Evolutionary conservation across 495 filamentous ascomycete species (phyloP).

Genomic region (Durotheca rogersii): DNA sequence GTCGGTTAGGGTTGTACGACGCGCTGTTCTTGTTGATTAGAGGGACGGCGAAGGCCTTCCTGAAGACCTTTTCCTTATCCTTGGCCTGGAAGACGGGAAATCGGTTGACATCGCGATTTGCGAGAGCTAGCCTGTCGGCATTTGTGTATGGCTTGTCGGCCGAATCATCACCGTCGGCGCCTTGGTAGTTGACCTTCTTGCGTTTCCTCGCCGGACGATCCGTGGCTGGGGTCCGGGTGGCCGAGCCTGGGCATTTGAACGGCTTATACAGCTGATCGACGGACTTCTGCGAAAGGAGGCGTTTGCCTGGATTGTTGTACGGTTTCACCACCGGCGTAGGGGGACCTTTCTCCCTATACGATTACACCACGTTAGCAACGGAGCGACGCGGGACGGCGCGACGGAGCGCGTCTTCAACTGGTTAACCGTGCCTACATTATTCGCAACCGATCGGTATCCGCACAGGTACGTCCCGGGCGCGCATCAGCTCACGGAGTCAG

Average conservation of each 20-base stretch:
- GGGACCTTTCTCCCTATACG: slow-evolving; percentile 24
- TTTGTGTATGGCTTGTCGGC: slow-evolving; percentile 84
- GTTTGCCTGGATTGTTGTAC: slow-evolving; percentile 35
- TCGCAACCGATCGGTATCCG: too few species aligned
- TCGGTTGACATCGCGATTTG: slow-evolving; percentile 82
- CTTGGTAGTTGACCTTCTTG: slow-evolving; percentile 85
- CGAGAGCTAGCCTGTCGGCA: slow-evolving; percentile 81
- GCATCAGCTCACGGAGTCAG: too few species aligned
- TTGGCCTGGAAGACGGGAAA: slow-evolving; percentile 89
- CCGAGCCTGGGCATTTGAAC: slow-evolving; percentile 90
- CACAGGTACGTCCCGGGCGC: too few species aligned
- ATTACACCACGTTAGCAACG: slow-evolving; percentile 7
- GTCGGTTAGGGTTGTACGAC: slow-evolving; percentile 72
- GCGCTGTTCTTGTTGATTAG: slow-evolving; percentile 75
- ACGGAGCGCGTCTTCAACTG: slow-evolving; percentile 20
- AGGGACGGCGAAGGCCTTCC: slow-evolving; percentile 80
- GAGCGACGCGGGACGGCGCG: background rate
- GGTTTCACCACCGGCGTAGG: slow-evolving; percentile 25
- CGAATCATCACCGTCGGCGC: slow-evolving; percentile 71
- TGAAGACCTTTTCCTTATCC: slow-evolving; percentile 80
- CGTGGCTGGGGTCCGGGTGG: slow-evolving; percentile 66
- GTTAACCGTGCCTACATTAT: too few species aligned
- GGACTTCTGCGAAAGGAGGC: slow-evolving; percentile 46
- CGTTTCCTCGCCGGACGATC: slow-evolving; percentile 84
- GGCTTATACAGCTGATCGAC: slow-evolving; percentile 76